Evolutionary conservation across 2,329 filamentous ascomycete species (phyloP).

Genomic region (Hymenotorrendiella dingleyae): DNA sequence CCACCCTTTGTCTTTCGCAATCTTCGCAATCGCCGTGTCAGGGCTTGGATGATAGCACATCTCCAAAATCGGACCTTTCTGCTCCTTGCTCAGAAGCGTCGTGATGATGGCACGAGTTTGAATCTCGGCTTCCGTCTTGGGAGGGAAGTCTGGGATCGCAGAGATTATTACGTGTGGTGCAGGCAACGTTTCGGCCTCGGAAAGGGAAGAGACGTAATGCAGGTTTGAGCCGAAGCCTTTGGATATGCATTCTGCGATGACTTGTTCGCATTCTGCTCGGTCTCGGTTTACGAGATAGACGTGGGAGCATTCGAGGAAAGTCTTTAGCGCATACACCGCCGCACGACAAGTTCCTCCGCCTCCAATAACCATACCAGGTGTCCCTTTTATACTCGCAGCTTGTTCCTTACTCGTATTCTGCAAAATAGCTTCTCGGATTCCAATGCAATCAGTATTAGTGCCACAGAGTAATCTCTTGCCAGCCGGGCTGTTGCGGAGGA

Average conservation of each 20-base stretch:
- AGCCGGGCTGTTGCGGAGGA: conserved; percentile 44
- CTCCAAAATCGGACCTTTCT: conserved; percentile 24
- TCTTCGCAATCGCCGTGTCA: conserved; percentile 21
- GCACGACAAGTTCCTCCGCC: conserved; percentile 74
- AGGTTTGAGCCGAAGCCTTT: conserved; percentile 56
- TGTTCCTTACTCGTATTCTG: conserved; percentile 44
- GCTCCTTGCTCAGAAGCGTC: conserved; percentile 34
- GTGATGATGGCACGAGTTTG: conserved; percentile 42
- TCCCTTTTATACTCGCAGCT: conserved; percentile 44
- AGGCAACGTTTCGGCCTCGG: conserved; percentile 53
- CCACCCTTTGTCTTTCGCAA: conserved; percentile 20
- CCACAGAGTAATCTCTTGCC: conserved; percentile 48
- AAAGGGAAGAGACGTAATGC: conserved; percentile 53
- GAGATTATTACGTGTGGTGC: conserved; percentile 63
- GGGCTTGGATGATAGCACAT: conserved; percentile 30
- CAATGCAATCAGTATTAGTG: conserved; percentile 77
- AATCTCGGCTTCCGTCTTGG: conserved; percentile 56
- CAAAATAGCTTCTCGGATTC: conserved; percentile 66
- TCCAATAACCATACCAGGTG: conserved; percentile 67
- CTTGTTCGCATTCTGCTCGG: conserved; percentile 56
- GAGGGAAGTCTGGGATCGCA: conserved; percentile 72
- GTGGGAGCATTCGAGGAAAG: conserved; percentile 59
- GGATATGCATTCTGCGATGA: conserved; percentile 56
- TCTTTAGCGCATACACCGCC: conserved; percentile 68
- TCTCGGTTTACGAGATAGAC: conserved; percentile 79